Base-by-base conservation (phyloP, 495 filamentous ascomycete genomes). In the Hypoxylon fragiforme region DNA sequence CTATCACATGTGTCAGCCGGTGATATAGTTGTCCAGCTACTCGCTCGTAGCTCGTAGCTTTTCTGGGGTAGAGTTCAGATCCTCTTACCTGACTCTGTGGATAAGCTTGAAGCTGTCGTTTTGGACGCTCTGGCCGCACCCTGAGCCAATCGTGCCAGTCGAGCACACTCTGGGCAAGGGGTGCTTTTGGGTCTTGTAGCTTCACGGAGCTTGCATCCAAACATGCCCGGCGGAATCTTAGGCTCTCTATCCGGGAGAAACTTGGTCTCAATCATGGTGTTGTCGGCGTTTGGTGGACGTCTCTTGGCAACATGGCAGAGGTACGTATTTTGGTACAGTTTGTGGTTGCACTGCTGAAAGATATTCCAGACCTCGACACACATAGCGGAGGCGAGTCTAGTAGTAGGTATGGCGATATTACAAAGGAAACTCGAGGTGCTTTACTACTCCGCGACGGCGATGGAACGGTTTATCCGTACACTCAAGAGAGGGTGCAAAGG, bases 301-400 rank as follows among this genome's bases (percentile, higher is more conserved):
- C 59, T 28, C 8, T 18, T 26, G 3, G 50, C 55, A 7, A 50
- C 11, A 7, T 31, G 8, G 34, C 65, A 67, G 36, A 16, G 31
- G 14, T 5, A 48, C 4, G 63, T 67, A 55, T 63, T 66, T 41
- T 68, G 65, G 40, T 65, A 70, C 15, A 44, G 32, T 24, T 41
- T 54, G 40, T 66, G 63, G 18, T 44, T 32, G 55, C 67, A 70
- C 0, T 39, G 35, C n/a, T 18, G 44, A 15, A 44, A 65, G 15
- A 31, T 43, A 14, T 40, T 51, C 30, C 49, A 60, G 22, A 60
- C 16, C n/a, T 67, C 62, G 48, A 54, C 24, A 20, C 65, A 67
- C 65, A 67, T 67, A 34, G 20, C 61, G 18, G 24, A n/a, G n/a
- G n/a, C n/a, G 40, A 4, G 24, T 28, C 24, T 28, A 28, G 24